Percentiles rank a stretch among this genome's conserved stretches.
Evolutionary conservation across 495 filamentous ascomycete genomes (phyloP).

Genomic region (Xylaria nigripes): DNA sequence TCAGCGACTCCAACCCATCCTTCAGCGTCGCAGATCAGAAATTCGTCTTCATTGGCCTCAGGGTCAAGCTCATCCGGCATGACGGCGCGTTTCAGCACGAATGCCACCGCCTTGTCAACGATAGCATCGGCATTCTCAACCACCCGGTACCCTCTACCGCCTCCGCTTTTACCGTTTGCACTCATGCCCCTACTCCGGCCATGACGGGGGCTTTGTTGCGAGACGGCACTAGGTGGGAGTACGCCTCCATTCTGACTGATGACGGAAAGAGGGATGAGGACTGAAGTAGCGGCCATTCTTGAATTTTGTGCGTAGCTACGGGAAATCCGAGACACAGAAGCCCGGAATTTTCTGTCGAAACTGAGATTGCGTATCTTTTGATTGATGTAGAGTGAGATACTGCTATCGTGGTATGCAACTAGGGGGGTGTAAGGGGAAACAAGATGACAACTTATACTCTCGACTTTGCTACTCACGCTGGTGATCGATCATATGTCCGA

Average conservation of each 20-base stretch:
- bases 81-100: slow-evolving; percentile 35
- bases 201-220: slow-evolving; percentile 35
- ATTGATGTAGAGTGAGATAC: background rate
- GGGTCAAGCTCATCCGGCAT: slow-evolving; percentile 26
- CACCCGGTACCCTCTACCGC: slow-evolving; percentile 33
- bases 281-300: slow-evolving; percentile 28
- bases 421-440: background rate
- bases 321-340: background rate
- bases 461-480: background rate
- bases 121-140: slow-evolving; percentile 35
- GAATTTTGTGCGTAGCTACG: background rate
- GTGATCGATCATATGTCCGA: slow-evolving; percentile 3
- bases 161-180: slow-evolving; percentile 28
- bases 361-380: background rate
- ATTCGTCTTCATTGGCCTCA: slow-evolving; percentile 29
- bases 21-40: slow-evolving; percentile 32
- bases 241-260: slow-evolving; percentile 33
- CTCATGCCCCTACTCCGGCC: slow-evolving; percentile 37
- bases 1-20: slow-evolving; percentile 35
- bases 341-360: background rate
- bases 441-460: slow-evolving; percentile 6
- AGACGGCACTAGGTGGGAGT: slow-evolving; percentile 35
- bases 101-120: slow-evolving; percentile 36
- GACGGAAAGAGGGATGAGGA: slow-evolving; percentile 25
- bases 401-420: background rate